Base-by-base conservation (phyloP, 306 rosid species). In the Dryas octopetala region DNA sequence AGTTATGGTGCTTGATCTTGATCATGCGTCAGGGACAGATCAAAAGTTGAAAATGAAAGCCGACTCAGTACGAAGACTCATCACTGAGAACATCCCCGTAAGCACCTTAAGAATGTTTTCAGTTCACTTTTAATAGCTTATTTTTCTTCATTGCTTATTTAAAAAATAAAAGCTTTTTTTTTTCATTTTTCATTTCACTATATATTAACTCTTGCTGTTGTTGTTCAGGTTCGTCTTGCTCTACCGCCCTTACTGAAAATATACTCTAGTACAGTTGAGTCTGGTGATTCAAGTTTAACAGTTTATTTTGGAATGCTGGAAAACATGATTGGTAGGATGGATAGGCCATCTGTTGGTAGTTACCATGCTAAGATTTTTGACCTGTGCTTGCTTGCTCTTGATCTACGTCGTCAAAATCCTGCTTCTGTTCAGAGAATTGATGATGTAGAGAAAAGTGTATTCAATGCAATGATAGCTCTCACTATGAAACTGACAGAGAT, bases 401-500 rank as follows among this genome's bases (percentile, higher is more conserved):
- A 94, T 86, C 84, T 94, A 54, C 97, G 97, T 48, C 79, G 76
- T 64, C 89, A 83, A 76, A 81, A 79, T 74, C 95, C 90, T 43
- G 75, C 17, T 79, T 91, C 97, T 1, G 74, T 94, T 74, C 80
- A 77, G 58, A 81, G 83, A 62, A 80, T 94, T 77, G 88, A 86
- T 82, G 76, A 77, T 79, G 95, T 87, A 4, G 98, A 91, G 80
- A 82, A 80, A 48, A 81, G 74, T 81, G 93, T 91, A 75, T 71
- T 79, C 70, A 78, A 75, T 79, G 84, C 98, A 70, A 50, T 90
- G 73, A 70, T 83, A 79, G 46, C 85, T 71, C 87, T 94, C 61
- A 87, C 97, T 16, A 80, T 88, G 90, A 91, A 91, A 83, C 97
- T 94, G 49, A 94, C 96, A 0, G 98, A 94, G 87, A 90, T 86